Evolutionary conservation across 768 basidiomycete species (phyloP).

Genomic region (Tulasnella sp.): DNA sequence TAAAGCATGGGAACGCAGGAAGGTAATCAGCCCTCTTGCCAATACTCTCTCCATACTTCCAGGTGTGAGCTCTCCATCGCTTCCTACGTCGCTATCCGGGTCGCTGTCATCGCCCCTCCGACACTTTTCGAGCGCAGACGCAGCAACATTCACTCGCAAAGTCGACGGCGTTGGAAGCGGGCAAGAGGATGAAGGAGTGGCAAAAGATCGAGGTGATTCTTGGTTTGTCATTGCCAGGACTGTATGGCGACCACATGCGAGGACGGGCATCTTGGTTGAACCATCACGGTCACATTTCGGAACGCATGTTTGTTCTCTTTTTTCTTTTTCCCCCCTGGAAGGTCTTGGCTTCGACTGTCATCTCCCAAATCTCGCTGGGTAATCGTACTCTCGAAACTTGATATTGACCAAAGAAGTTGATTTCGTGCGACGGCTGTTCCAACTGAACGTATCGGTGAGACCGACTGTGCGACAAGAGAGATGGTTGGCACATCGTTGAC

Average conservation of each 20-base stretch:
- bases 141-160: neutral
- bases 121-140: constrained; percentile 3
- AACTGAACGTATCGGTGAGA: neutral
- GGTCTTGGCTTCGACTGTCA: neutral
- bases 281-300: neutral
- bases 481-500: neutral
- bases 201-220: no score
- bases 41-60: neutral
- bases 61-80: neutral
- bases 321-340: no score
- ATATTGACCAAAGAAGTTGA: constrained; percentile 20
- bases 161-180: neutral
- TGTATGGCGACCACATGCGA: no score
- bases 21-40: no score
- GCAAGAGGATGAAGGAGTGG: no score
- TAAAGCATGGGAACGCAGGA: no score
- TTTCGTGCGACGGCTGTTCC: constrained; percentile 27
- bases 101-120: neutral
- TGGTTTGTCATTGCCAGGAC: no score
- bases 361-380: neutral
- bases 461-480: neutral
- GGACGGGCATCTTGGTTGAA: no score
- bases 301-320: neutral
- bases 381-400: constrained; percentile 18
- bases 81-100: constrained; percentile 1